phyloP scores from a whole-genome alignment of 345 rosid species.

The Brassica juncea region DNA sequence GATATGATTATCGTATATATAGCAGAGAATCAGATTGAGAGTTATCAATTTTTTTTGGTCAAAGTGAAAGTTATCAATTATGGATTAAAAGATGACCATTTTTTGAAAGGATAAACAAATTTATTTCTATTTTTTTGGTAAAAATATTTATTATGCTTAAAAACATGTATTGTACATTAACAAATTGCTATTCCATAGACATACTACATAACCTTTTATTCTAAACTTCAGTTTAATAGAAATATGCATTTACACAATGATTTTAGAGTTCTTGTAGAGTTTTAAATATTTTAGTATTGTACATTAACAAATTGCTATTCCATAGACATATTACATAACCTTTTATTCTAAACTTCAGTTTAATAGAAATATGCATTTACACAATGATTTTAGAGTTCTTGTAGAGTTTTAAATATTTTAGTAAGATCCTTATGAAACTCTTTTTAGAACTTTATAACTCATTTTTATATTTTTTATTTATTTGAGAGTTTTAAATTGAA shows the following conservation, averaged over 20 bases:
- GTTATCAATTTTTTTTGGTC: background rate
- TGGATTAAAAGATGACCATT: too few relatives aligned
- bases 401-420: background rate
- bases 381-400: background rate
- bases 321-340: background rate
- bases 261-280: too few relatives aligned
- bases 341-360: background rate
- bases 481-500: background rate
- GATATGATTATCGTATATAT: background rate
- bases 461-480: too few relatives aligned
- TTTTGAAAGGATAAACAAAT: too few relatives aligned
- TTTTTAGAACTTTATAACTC: background rate
- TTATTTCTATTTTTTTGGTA: too few relatives aligned
- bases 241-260: too few relatives aligned
- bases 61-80: background rate
- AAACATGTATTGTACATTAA: background rate
- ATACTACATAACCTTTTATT: too few relatives aligned
- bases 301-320: background rate
- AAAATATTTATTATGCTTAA: background rate
- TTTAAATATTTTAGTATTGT: background rate
- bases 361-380: background rate
- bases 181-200: too few relatives aligned
- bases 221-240: too few relatives aligned
- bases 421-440: too few relatives aligned
- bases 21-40: background rate